Conservation (phyloP, 129 eudicot genomes). For the Flaveria robusta region DNA sequence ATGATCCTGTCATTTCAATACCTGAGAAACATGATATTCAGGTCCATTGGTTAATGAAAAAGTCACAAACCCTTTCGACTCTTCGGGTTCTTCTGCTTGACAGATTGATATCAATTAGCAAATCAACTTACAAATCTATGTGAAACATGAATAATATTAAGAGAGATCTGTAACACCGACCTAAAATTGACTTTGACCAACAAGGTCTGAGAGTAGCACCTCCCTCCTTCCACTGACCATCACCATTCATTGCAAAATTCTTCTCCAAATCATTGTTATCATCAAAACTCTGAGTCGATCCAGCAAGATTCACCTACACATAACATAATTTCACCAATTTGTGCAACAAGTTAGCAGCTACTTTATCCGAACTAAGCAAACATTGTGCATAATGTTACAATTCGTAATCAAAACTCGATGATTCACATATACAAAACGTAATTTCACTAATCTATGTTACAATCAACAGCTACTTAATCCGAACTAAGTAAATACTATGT, state of each 20-base stretch:
- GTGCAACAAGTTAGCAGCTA: neutral
- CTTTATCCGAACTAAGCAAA: neutral
- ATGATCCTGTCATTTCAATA: slow-evolving; percentile 18
- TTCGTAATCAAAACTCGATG: slow-evolving; percentile 4
- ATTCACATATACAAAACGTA: slow-evolving; percentile 25
- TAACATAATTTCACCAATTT: neutral
- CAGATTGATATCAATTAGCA: slow-evolving; percentile 14
- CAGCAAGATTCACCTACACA: slow-evolving; percentile 38
- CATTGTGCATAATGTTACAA: neutral
- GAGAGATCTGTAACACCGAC: slow-evolving; percentile 36
- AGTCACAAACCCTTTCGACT: slow-evolving; percentile 76
- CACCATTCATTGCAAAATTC: slow-evolving; percentile 39
- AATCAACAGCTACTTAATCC: neutral
- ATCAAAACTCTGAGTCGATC: slow-evolving; percentile 40
- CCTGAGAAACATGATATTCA: slow-evolving; percentile 97
- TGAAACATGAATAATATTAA: neutral
- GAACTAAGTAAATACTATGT: neutral
- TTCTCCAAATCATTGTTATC: slow-evolving; percentile 46
- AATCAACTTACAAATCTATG: slow-evolving; percentile 2
- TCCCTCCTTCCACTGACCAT: slow-evolving; percentile 61
- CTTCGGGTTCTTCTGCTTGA: slow-evolving; percentile 56
- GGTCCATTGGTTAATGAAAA: slow-evolving; percentile 96
- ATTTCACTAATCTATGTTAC: neutral
- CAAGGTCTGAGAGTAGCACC: slow-evolving; percentile 60
- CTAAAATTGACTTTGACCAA: slow-evolving; percentile 70